A percentile compares a stretch with the other conserved stretches of the same genome.
These are phyloP conservation scores for Penstemon davidsonii DNA, from an alignment of 257 asterid genomes.

Conservation along the genomic window DNA sequence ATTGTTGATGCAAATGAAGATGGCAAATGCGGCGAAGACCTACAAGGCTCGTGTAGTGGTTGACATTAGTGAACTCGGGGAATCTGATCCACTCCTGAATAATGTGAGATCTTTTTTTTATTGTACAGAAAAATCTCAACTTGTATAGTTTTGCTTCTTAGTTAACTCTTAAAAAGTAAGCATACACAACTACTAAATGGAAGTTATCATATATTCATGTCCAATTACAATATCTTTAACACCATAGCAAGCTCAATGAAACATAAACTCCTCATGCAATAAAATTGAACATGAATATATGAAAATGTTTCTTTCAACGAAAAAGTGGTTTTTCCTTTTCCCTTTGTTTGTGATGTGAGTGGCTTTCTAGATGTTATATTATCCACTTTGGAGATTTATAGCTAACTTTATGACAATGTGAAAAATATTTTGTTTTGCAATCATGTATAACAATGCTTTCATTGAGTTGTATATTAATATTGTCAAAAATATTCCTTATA, in stretches of 20 bases:
- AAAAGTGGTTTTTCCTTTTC: conserved; percentile 14
- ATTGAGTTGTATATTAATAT: not conserved
- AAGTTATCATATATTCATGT: too few species aligned
- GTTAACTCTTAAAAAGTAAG: not conserved
- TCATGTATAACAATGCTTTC: not conserved
- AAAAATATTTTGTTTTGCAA: not conserved
- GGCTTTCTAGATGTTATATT: not conserved
- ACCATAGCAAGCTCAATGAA: not conserved
- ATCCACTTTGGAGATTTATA: conserved; percentile 6
- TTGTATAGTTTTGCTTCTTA: conserved; percentile 1
- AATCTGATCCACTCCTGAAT: conserved; percentile 50
- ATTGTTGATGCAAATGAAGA: conserved; percentile 45
- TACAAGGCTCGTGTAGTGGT: conserved; percentile 50
- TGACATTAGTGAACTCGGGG: conserved; percentile 53
- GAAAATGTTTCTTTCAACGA: not conserved
- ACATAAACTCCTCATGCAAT: not conserved
- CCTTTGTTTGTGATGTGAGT: not conserved
- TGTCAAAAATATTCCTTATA: not conserved
- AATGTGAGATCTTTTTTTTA: conserved; percentile 48
- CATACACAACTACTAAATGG: too few species aligned
- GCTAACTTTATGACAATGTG: conserved; percentile 11
- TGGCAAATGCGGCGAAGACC: conserved; percentile 46
- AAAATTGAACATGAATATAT: not conserved
- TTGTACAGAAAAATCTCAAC: not conserved
- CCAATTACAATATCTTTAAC: not conserved